Conservation (phyloP, 2,329 filamentous ascomycete species). For the Biscogniauxia sp. region DNA sequence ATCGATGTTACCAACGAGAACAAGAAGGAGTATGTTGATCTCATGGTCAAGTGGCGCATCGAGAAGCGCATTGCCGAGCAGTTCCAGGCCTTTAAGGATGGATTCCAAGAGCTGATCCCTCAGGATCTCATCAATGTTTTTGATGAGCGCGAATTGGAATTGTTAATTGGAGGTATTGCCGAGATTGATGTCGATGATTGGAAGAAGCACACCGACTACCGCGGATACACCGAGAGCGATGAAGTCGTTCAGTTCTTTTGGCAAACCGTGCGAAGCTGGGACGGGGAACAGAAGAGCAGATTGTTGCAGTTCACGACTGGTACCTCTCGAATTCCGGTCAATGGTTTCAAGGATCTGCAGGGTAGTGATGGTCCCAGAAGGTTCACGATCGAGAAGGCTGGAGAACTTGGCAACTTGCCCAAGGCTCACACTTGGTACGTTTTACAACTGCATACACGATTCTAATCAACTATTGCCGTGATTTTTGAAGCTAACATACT, state of each 20-base stretch:
- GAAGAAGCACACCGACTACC: conserved; percentile 99
- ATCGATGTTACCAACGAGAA: conserved; percentile 98
- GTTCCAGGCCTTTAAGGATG: conserved; percentile 95
- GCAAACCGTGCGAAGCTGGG: conserved; percentile 96
- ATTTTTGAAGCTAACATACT: neutral
- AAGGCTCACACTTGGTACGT: conserved; percentile 97
- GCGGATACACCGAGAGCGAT: conserved; percentile 95
- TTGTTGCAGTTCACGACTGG: conserved; percentile 96
- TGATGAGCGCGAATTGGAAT: conserved; percentile 92
- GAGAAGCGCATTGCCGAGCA: conserved; percentile 98
- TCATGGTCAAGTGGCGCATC: conserved; percentile 99
- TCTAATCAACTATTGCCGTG: neutral
- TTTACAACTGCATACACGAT: neutral
- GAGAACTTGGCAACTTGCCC: conserved; percentile 83
- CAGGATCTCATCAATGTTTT: conserved; percentile 97
- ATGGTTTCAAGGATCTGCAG: conserved; percentile 98
- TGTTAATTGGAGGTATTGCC: conserved; percentile 97
- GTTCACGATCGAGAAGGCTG: conserved; percentile 98
- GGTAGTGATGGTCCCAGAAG: conserved; percentile 91
- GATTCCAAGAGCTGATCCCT: conserved; percentile 96
- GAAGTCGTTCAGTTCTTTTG: conserved; percentile 98
- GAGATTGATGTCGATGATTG: conserved; percentile 99
- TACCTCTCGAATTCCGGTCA: conserved; percentile 96
- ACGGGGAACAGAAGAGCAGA: conserved; percentile 96
- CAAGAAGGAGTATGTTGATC: conserved; percentile 97